Evolutionary conservation across 805 yeast genomes (phyloP).

Genomic region (Candida montana): DNA sequence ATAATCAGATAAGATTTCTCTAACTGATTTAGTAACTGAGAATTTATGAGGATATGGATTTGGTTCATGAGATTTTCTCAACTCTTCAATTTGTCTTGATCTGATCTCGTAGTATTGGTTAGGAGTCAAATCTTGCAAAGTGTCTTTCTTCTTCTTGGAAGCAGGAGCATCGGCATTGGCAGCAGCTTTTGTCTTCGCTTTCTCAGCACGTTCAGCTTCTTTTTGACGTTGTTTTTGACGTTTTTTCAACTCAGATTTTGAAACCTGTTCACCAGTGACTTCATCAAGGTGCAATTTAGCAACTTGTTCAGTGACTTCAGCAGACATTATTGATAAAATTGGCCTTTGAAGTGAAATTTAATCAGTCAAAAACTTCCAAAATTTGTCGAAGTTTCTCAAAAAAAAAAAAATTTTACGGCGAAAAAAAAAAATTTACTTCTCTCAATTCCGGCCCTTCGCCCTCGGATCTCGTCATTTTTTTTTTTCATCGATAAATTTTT

Average conservation of each 20-base stretch:
- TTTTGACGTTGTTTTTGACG: constrained; percentile 84
- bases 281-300: constrained; percentile 83
- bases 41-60: constrained; percentile 98
- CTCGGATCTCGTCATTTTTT: background rate
- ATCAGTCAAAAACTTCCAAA: background rate
- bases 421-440: background rate
- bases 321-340: constrained; percentile 5
- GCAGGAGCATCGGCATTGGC: background rate
- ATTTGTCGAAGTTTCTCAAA: too few species aligned
- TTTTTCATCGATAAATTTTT: background rate
- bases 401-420: background rate
- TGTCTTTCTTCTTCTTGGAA: constrained; percentile 45
- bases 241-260: constrained; percentile 93
- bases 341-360: background rate
- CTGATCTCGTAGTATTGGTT: constrained; percentile 92
- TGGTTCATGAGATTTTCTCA: constrained; percentile 61
- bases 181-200: constrained; percentile 45
- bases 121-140: constrained; percentile 86
- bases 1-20: constrained; percentile 70
- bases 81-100: constrained; percentile 79
- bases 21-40: constrained; percentile 58
- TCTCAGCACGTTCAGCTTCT: constrained; percentile 89
- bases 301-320: constrained; percentile 62
- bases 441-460: too few species aligned
- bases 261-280: constrained; percentile 92